These are phyloP conservation scores for Salvia splendens DNA, from an alignment of 257 asterid genomes.

Conservation along the genomic window DNA sequence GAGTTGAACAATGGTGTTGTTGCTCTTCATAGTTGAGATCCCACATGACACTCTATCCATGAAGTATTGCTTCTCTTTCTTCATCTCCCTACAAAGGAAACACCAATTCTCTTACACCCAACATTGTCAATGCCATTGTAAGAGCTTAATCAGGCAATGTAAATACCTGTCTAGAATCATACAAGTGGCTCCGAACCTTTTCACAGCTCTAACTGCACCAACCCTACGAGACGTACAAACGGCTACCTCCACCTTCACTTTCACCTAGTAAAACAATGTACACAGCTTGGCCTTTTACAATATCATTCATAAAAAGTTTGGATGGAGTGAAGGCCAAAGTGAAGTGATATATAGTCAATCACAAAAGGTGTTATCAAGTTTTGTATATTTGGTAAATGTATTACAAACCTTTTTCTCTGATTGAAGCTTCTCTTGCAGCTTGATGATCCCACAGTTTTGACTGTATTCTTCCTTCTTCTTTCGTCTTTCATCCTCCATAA, in stretches of 20 bases:
- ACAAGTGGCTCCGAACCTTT: constrained; percentile 53
- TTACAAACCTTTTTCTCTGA: constrained; percentile 44
- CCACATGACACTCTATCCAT: constrained; percentile 62
- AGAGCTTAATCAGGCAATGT: no score
- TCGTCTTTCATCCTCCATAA: constrained; percentile 41
- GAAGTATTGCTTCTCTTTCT: constrained; percentile 63
- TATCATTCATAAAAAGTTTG: no score
- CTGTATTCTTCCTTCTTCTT: constrained; percentile 39
- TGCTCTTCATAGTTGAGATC: constrained; percentile 54
- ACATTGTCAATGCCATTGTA: no score
- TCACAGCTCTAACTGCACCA: constrained; percentile 47
- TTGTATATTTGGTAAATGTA: no score
- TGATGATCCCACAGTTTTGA: constrained; percentile 38
- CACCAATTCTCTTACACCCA: no score
- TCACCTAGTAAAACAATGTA: constrained; percentile 36
- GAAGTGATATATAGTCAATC: no score
- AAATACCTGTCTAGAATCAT: constrained; percentile 61
- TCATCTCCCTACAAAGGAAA: constrained; percentile 55
- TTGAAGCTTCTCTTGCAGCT: constrained; percentile 39
- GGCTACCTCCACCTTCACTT: constrained; percentile 45
- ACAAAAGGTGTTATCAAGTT: no score
- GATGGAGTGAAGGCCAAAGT: no score
- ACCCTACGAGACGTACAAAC: constrained; percentile 55
- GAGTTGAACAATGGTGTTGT: constrained; percentile 41
- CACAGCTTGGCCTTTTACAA: no score